Base-by-base conservation (phyloP, 2,329 filamentous ascomycete genomes). In the Podosphaera xanthii region DNA sequence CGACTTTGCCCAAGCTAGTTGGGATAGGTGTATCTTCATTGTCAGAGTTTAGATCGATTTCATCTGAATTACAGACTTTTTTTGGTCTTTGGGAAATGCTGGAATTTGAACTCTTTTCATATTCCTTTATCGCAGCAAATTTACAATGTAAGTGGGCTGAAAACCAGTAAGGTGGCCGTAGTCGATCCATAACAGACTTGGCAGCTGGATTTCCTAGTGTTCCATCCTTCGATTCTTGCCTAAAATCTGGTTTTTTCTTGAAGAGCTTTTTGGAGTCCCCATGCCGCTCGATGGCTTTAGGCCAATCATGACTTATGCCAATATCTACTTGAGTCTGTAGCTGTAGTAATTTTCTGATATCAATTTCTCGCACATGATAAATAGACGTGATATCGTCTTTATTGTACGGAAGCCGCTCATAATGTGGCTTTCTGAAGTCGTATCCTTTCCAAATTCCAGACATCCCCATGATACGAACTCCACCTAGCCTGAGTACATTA, bases 241-340 rank as follows among this genome's bases (percentile, higher is more conserved):
- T 76, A 63, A 97, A 92, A 65, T 81, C 76, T 0, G 77, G 77
- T 73, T 97, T 97, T 68, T 75, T 78, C 36, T 72, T 74, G 69
- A 89, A 94, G 1, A 98, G 73, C 49, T 74, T 72, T 55, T 76
- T 72, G 54, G 77, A 72, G 67, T 97, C 77, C 4, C 92, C 92
- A 63, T 82, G 78, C 68, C 80, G 82, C 71, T 95, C 92, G 59
- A 97, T 80, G 0, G 78, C 83, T 57, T 83, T 80, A 0, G 92
- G 92, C 92, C 92, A 98, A 72, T 98, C 92, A 68, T 98, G 92
- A 65, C 90, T 96, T 58, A 98, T 72, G 2, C 90, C 89, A 52
- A 98, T 74, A 64, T 98, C 92, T 44, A 97, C 82, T 67, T 94
- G 91, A 22, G 86, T 87, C n/a, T 81, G 79, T 38, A 97, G 67